Conservation (phyloP, 176 grass and related monocot genomes). For the Ananas comosus region DNA sequence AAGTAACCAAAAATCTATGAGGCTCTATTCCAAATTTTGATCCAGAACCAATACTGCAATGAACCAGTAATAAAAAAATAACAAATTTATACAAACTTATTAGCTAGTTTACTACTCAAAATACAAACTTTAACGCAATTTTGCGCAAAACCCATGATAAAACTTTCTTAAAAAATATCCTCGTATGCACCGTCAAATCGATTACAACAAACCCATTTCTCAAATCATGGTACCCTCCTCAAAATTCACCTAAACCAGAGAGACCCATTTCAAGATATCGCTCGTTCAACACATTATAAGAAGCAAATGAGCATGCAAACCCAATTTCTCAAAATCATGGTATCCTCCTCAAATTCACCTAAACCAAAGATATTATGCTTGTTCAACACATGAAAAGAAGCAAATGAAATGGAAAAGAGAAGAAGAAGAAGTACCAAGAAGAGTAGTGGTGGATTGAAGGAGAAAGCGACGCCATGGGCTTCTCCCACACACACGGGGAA, state of each 20-base stretch:
- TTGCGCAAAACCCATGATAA: too few relatives aligned
- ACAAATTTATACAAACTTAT: too few relatives aligned
- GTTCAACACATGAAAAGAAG: background rate
- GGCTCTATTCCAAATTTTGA: too few relatives aligned
- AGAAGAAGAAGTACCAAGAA: background rate
- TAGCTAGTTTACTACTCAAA: too few relatives aligned
- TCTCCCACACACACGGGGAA: background rate
- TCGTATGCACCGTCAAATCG: too few relatives aligned
- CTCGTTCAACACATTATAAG: background rate
- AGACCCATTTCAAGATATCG: background rate
- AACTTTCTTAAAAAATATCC: too few relatives aligned
- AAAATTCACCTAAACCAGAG: background rate
- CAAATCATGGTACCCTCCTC: background rate
- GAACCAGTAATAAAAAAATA: too few relatives aligned
- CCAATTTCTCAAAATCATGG: background rate
- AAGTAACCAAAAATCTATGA: background rate
- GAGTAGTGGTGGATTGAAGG: conserved; percentile 1
- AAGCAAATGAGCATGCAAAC: background rate
- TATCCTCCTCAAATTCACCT: background rate
- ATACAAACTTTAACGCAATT: too few relatives aligned
- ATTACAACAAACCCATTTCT: too few relatives aligned
- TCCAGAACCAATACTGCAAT: too few relatives aligned
- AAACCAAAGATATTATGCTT: background rate
- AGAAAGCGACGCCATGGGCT: background rate
- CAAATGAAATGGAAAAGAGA: background rate